Base-by-base conservation (phyloP, 768 basidiomycete species). In the Suillus brevipes region DNA sequence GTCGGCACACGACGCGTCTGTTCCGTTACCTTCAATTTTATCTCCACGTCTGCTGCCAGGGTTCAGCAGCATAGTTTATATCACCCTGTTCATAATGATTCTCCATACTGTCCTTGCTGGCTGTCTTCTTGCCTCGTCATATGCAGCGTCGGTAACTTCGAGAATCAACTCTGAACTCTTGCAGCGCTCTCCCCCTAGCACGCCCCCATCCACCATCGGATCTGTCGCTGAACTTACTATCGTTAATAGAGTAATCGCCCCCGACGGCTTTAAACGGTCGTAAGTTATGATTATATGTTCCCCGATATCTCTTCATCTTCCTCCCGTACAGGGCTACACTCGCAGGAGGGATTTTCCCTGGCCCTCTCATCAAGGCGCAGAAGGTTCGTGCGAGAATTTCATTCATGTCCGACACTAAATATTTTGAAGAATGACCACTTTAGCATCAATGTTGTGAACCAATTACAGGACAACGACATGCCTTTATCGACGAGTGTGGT, bases 231-330 rank as follows among this genome's bases (percentile, higher is more conserved):
- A 78, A 25, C 67, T 86, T 8, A 70, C 76, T 58, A 76, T 86
- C 58, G 69, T 73, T 14, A 85, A 85, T 71, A 75, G 75, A 60
- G 63, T 73, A 16, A 81, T 86, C 63, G 67, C 81, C 12, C 85
- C 86, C 0, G 86, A 87, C 72, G 84, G 85, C 28, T 85, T 80
- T 63, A 53, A 62, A 49, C 75, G 75, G 53, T 74, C 77, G 82
- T 82, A 31, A 25, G 75, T 74, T n/a, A 2, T 18, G 23, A 36
- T 5, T 47, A 62, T 45, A 9, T 63, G 4, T 31, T 6, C 13
- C 38, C 1, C 0, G 50, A 14, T 61, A 7, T 23, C 10, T 16
- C 50, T 16, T 38, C 38, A 67, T 38, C 69, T 34, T 3, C 7
- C 12, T 13, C 20, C 36, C 36, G 25, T 28, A 28, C 31, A 83